A percentile compares a stretch with the other conserved stretches of the same genome.
Evolutionary conservation across 768 basidiomycete species (phyloP).

Genomic region (Rossbeevera mucosa): DNA sequence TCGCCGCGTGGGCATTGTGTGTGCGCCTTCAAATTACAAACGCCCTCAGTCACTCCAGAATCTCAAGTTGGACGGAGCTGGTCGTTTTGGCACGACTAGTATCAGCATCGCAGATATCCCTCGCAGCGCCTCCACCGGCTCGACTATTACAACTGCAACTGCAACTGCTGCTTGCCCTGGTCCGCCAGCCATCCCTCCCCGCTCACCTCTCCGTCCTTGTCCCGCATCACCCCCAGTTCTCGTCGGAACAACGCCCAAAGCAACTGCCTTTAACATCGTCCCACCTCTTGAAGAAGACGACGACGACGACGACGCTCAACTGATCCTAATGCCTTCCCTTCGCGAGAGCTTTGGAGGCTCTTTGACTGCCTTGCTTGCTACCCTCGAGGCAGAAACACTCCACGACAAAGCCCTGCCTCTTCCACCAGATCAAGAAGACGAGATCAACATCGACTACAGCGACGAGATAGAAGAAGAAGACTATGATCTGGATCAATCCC

Average conservation of each 20-base stretch:
- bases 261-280: conserved; percentile 1
- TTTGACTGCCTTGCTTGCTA: conserved; percentile 28
- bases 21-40: conserved; percentile 34
- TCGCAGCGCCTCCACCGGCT: conserved; percentile 8
- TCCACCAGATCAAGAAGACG: conserved; percentile 26
- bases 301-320: conserved; percentile 14
- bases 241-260: conserved; percentile 8
- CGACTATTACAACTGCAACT: background rate
- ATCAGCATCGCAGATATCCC: conserved; percentile 8
- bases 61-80: conserved; percentile 19
- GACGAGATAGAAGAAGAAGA: conserved; percentile 28
- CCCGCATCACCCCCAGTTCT: conserved; percentile 8
- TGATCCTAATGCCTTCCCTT: conserved; percentile 28
- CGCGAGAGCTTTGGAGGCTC: conserved; percentile 32
- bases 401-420: conserved; percentile 31
- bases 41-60: conserved; percentile 28
- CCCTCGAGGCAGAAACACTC: conserved; percentile 27
- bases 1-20: conserved; percentile 42
- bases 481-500: conserved; percentile 23
- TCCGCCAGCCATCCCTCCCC: conserved; percentile 29
- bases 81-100: conserved; percentile 10
- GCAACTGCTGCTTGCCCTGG: background rate
- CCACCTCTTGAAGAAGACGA: conserved; percentile 10
- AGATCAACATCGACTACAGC: conserved; percentile 16
- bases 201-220: conserved; percentile 30